phyloP scores from a whole-genome alignment of 2,329 filamentous ascomycete species.

The Venturiaceae sp. region DNA sequence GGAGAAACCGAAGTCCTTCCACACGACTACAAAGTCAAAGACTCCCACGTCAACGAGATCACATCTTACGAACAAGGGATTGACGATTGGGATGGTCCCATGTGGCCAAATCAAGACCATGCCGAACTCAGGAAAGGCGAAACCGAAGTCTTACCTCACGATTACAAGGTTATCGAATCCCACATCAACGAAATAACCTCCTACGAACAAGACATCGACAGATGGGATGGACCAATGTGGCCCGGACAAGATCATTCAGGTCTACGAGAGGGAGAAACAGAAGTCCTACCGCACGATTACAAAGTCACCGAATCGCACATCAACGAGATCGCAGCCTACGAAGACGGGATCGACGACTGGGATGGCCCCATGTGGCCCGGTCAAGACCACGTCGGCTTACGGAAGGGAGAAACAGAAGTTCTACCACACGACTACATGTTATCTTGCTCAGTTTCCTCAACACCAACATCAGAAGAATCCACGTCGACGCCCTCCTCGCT shows the following conservation, averaged over 20 bases:
- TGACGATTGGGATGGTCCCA: neutral
- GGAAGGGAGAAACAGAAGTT: neutral
- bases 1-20: neutral
- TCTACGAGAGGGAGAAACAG: neutral
- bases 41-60: conserved; percentile 6
- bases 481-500: neutral
- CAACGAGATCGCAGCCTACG: neutral
- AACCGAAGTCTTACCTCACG: neutral
- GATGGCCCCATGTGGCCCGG: neutral
- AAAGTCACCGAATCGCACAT: neutral
- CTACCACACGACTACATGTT: neutral
- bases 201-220: neutral
- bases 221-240: neutral
- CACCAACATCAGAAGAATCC: neutral
- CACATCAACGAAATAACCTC: conserved; percentile 9
- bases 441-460: neutral
- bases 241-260: neutral
- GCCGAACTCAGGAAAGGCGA: neutral
- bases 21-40: neutral
- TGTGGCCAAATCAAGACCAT: neutral
- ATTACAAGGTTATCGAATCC: neutral
- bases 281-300: neutral
- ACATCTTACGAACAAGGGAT: neutral
- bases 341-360: neutral
- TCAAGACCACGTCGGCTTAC: neutral